phyloP scores from a whole-genome alignment of 2,329 filamentous ascomycete genomes.

The Colletotrichum horii region DNA sequence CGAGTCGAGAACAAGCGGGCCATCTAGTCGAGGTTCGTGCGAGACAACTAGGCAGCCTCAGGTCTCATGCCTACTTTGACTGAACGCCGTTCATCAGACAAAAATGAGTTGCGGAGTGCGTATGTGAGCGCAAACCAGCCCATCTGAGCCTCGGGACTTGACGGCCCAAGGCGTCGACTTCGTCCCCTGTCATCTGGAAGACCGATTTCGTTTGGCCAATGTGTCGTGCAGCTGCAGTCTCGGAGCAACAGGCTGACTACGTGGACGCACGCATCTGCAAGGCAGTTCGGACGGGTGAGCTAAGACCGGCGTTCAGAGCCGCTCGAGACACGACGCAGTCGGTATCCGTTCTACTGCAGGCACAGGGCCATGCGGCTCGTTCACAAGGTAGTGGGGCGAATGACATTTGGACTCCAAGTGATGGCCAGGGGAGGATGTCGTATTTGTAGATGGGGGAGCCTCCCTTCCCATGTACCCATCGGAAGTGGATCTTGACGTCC shows the following conservation, averaged over 20 bases:
- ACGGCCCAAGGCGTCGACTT: background rate
- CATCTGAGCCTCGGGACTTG: slow-evolving; percentile 1
- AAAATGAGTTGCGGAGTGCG: background rate
- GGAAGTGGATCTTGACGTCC: background rate
- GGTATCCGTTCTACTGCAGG: background rate
- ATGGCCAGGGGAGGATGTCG: background rate
- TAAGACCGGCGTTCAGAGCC: slow-evolving; percentile 10
- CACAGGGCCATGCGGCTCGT: slow-evolving; percentile 3
- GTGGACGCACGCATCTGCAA: background rate
- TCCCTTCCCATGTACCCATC: background rate
- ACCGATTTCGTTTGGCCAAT: background rate
- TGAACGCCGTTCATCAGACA: background rate
- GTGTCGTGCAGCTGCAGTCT: slow-evolving; percentile 16
- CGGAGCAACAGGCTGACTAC: background rate
- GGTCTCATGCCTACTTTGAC: background rate
- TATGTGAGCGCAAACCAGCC: background rate
- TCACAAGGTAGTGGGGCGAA: background rate
- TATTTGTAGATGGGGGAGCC: background rate
- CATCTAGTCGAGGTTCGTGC: background rate
- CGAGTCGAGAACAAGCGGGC: background rate
- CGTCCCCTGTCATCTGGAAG: background rate
- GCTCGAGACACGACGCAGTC: slow-evolving; percentile 9
- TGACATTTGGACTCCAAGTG: background rate
- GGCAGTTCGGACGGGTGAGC: slow-evolving; percentile 3
- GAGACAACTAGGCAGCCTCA: background rate